Percentiles rank a stretch among this genome's conserved stretches.
Conservation (phyloP, 768 basidiomycete genomes). For the Tephrocybe rancida region DNA sequence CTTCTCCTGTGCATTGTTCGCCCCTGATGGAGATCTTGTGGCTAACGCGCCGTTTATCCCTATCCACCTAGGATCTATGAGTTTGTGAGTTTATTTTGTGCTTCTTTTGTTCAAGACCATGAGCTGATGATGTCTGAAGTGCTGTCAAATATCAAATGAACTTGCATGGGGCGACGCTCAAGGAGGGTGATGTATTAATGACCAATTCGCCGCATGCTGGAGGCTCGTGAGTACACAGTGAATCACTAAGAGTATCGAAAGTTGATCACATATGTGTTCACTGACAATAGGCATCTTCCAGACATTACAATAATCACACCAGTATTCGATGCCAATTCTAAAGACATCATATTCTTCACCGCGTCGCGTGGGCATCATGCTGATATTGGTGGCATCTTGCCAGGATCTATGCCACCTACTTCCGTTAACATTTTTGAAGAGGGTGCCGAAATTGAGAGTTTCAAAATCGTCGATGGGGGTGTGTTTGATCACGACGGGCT, state of each 20-base stretch:
- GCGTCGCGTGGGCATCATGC: slow-evolving; percentile 95
- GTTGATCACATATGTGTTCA: not conserved
- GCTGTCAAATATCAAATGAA: slow-evolving; percentile 92
- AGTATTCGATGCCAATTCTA: slow-evolving; percentile 68
- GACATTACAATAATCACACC: slow-evolving; percentile 96
- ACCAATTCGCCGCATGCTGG: slow-evolving; percentile 90
- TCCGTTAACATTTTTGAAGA: slow-evolving; percentile 92
- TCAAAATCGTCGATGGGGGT: slow-evolving; percentile 88
- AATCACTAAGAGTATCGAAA: slow-evolving; percentile 1
- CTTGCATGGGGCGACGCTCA: slow-evolving; percentile 65
- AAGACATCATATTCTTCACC: slow-evolving; percentile 89
- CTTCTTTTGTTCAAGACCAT: not conserved
- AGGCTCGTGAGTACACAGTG: slow-evolving; percentile 79
- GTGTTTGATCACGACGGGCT: slow-evolving; percentile 79
- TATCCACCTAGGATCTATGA: slow-evolving; percentile 88
- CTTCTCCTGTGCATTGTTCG: slow-evolving; percentile 94
- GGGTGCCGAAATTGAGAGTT: slow-evolving; percentile 87
- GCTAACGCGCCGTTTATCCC: slow-evolving; percentile 94
- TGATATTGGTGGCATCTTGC: slow-evolving; percentile 90
- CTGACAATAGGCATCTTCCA: slow-evolving; percentile 40
- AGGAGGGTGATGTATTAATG: slow-evolving; percentile 92
- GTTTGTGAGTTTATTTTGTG: slow-evolving; percentile 61
- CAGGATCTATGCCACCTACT: slow-evolving; percentile 95
- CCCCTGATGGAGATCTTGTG: slow-evolving; percentile 91
- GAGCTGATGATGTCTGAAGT: slow-evolving; percentile 24